Evolutionary conservation across 1,284 basidiomycete species (phyloP), one percentile per base, ranked within the genome.

Genomic region (Cutaneotrichosporon sp.): DNA sequence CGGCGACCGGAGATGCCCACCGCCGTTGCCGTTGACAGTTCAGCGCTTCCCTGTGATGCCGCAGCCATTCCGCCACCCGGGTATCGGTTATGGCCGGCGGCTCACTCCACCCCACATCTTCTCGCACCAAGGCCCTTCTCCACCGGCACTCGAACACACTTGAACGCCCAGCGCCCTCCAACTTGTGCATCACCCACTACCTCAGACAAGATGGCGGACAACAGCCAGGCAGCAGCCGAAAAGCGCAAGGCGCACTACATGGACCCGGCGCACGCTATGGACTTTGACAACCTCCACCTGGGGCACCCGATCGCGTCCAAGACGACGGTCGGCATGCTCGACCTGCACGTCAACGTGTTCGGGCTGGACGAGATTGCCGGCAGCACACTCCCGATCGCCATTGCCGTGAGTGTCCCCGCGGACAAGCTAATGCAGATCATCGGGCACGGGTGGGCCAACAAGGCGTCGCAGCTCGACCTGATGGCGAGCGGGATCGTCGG

Each of bases 331-430:
- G 58, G 56, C 8, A 65, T 72, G 22, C 69, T 71, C 22, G 77
- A 75, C 1, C 64, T 78, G 11, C 66, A 71, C 3, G 56, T 74
- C 36, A 60, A 69, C 24, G 68, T 78, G 3, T 76, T 69, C 58
- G 77, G 77, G 0, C 60, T 78, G 36, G 68, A 75, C 18, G 77
- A 78, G 68, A 72, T 76, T 36, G 54, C 66, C 43, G 60, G 47
- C 4, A 73, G 71, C 50, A 45, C 24, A 2, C 53, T 62, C 22
- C 73, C 73, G 13, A 54, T 79, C 1, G 68, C 68, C 18, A 69
- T 52, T 31, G 33, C 46, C 18, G 33, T 45, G n/a, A 4, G 50
- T 42, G n/a, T 29, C 6, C 29, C 7, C 29, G 27, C 16, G 25
- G 27, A 16, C 22, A 4, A 5, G 11, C 24, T 18, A 11, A 54